phyloP scores from a whole-genome alignment of 352 stramenopile species.

The Phytophthora europaea region DNA sequence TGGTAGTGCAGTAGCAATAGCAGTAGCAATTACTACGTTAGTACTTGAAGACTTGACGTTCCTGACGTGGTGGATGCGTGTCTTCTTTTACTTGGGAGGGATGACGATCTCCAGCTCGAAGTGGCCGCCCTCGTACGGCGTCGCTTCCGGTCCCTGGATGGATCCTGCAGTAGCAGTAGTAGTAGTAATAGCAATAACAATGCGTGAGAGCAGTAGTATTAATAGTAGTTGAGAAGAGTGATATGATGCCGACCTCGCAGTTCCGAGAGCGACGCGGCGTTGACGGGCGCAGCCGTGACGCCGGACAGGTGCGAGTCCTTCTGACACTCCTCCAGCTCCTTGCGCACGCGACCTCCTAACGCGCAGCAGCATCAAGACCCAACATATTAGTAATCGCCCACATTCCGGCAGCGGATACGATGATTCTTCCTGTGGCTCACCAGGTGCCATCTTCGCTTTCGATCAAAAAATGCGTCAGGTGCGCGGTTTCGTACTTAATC shows the following conservation, averaged over 20 bases:
- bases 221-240: background rate
- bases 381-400: too few species aligned
- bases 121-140: slow-evolving; percentile 89
- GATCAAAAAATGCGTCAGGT: too few species aligned
- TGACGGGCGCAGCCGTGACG: slow-evolving; percentile 67
- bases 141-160: slow-evolving; percentile 80
- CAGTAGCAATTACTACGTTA: background rate
- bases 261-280: slow-evolving; percentile 38
- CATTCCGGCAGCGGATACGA: too few species aligned
- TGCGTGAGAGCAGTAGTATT: background rate
- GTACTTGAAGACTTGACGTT: background rate
- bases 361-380: background rate
- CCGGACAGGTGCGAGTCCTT: slow-evolving; percentile 85
- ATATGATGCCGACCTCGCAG: slow-evolving; percentile 32
- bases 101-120: slow-evolving; percentile 97
- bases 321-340: slow-evolving; percentile 92
- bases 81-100: slow-evolving; percentile 80
- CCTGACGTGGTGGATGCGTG: too few species aligned
- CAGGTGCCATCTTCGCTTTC: too few species aligned
- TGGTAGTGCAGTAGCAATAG: background rate
- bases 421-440: too few species aligned
- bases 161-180: slow-evolving; percentile 7
- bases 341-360: slow-evolving; percentile 76
- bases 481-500: too few species aligned
- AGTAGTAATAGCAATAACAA: background rate